phyloP scores from a whole-genome alignment of 257 asterid species.

The Solanum pennellii region DNA sequence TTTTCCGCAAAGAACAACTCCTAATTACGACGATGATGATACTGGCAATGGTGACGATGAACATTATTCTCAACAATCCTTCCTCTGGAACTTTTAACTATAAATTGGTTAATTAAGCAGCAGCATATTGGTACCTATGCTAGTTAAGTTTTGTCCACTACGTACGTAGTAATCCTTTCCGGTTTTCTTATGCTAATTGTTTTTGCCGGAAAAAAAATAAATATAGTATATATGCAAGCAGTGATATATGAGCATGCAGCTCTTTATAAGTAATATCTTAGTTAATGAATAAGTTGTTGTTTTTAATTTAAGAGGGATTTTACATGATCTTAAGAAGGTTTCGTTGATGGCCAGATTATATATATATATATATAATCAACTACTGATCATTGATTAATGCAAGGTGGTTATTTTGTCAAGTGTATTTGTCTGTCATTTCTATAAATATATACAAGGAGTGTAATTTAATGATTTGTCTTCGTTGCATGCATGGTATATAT shows the following conservation, averaged over 20 bases:
- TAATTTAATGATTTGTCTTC: neutral
- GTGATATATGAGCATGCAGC: neutral
- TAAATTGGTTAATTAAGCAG: neutral
- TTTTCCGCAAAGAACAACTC: neutral
- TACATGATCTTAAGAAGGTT: neutral
- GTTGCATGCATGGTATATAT: neutral
- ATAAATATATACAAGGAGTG: neutral
- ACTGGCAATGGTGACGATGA: neutral
- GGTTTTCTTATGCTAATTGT: neutral
- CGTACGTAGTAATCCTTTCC: neutral
- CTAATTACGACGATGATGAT: neutral
- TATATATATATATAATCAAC: neutral
- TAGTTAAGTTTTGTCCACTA: neutral
- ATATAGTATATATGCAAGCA: neutral
- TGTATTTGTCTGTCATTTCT: neutral
- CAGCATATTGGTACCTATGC: neutral
- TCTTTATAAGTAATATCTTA: neutral
- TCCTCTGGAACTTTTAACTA: conserved; percentile 5
- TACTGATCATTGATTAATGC: neutral
- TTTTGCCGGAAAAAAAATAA: neutral
- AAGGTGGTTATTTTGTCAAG: neutral
- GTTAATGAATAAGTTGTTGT: neutral
- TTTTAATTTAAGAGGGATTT: neutral
- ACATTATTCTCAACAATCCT: neutral
- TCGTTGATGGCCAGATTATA: neutral